phyloP scores from a whole-genome alignment of 306 rosid genomes.

The Pyrus betulifolia region DNA sequence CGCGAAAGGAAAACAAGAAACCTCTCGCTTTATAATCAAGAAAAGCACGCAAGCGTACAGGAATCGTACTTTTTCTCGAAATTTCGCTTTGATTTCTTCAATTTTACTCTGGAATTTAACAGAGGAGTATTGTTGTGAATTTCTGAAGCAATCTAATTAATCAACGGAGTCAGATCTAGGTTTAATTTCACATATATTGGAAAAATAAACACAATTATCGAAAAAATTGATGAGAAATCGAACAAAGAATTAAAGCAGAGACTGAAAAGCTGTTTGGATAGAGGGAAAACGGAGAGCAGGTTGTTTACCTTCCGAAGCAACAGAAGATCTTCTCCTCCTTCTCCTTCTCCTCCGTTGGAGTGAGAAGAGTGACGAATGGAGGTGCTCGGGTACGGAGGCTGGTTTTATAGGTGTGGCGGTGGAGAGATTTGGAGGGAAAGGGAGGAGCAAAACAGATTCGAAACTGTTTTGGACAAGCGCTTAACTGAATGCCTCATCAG shows the following conservation, averaged over 20 bases:
- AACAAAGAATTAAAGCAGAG: not conserved
- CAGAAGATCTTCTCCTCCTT: not conserved
- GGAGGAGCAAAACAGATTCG: not conserved
- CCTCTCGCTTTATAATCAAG: not conserved
- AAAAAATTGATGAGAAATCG: not conserved
- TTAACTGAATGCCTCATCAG: constrained; percentile 21
- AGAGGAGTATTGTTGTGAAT: not conserved
- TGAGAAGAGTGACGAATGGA: constrained; percentile 20
- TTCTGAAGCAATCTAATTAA: not conserved
- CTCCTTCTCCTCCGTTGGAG: not conserved
- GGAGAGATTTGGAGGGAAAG: constrained; percentile 23
- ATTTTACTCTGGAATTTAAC: not conserved
- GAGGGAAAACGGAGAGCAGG: not conserved
- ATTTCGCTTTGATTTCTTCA: not conserved
- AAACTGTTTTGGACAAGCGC: constrained; percentile 8
- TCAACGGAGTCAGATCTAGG: not conserved
- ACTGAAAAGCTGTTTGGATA: not conserved
- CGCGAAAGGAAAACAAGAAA: not conserved
- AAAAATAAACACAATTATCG: not conserved
- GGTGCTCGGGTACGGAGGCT: not conserved
- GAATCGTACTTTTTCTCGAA: not conserved
- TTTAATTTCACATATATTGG: too few relatives aligned
- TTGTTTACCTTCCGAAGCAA: not conserved
- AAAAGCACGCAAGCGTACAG: not conserved
- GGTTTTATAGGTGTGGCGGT: constrained; percentile 11